Base-by-base conservation (phyloP, 495 filamentous ascomycete species). In the Tricharina praecox region DNA sequence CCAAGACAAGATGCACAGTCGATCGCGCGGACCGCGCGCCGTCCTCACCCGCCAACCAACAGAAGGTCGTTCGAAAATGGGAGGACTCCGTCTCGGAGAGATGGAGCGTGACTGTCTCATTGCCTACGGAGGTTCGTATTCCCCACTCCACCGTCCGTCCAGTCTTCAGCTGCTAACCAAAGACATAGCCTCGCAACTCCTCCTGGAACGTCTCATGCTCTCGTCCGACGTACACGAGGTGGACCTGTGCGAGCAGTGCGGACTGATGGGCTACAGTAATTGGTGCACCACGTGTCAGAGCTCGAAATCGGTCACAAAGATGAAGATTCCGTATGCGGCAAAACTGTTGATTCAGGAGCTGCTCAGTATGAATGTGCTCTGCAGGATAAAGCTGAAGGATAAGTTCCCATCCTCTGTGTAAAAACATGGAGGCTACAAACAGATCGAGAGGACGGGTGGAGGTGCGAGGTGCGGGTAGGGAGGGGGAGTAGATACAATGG, bases 31-130 rank as follows among this genome's bases (percentile, higher is more conserved):
- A 2, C 90, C 92, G 1, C 76, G 81, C 16, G 87, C 87, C 8
- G 58, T 61, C 43, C 72, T 99, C 3, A 99, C 90, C 2, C 81
- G 90, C 21, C 90, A 99, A 65, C 90, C 90, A 7, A 96, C 88
- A 0, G 90, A 99, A 66, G 90, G 90, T 69, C 78, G 90, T 53
- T 90, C 85, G 18, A 72, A 86, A 23, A 82, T 88, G 51, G 90
- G 90, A 61, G 90, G 90, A 62, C 70, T 99, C 13, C 79, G 90
- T 61, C 71, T 99, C 40, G 90, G 90, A 62, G 90, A 97, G 68
- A 99, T 99, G 90, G 90, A 99, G 63, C 82, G 90, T 52, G 90
- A 96, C 66, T 95, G 90, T 64, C 57, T 97, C 45, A 93, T 97
- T 55, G 88, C 90, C 18, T 95, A 97, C 58, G 90, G 90, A 35